Evolutionary conservation across 2,329 filamentous ascomycete genomes (phyloP), one percentile per base, ranked within the genome.

Genomic region (Hymenoscyphus linearis): DNA sequence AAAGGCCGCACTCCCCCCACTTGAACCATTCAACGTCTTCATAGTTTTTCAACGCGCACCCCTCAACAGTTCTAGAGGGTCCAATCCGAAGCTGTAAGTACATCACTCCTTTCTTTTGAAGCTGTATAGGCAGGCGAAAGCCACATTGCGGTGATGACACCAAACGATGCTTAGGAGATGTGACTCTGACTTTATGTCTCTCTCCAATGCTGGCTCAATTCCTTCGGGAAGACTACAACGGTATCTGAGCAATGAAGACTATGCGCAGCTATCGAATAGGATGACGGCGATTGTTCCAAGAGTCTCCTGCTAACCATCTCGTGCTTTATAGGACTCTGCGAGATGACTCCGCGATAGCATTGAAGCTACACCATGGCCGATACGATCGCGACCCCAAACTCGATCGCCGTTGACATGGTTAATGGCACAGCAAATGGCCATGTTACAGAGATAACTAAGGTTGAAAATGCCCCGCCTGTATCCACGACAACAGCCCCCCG

Each of bases 151-250:
- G 72, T 87, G 85, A 88, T 88, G 85, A 88, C 81, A 82, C 76
- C 76, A 68, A 75, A 76, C 73, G 75, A 80, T 79, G 80, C 83
- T 78, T 80, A 86, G 82, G 83, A 67, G 68, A 67, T 50, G 70
- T 68, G 70, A 70, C 72, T 73, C 69, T 74, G 70, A 74, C 72
- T 74, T 74, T 75, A 79, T 78, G 75, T 78, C 78, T 81, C 81
- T 80, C 79, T 83, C 84, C 82, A 67, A 77, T 88, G 85, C 81
- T 77, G 77, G 83, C 78, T 81, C 79, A 82, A 82, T 85, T 87
- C 88, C 76, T 72, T 63, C 61, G 72, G 74, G 72, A 75, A 89
- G 90, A 95, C 90, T 95, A 95, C 90, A 93, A 95, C 90, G 90
- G 90, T 95, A 95, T 95, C 90, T 95, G 90, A 95, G 83, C 82